phyloP scores from a whole-genome alignment of 768 basidiomycete genomes.

The Rhizopogon rudus region DNA sequence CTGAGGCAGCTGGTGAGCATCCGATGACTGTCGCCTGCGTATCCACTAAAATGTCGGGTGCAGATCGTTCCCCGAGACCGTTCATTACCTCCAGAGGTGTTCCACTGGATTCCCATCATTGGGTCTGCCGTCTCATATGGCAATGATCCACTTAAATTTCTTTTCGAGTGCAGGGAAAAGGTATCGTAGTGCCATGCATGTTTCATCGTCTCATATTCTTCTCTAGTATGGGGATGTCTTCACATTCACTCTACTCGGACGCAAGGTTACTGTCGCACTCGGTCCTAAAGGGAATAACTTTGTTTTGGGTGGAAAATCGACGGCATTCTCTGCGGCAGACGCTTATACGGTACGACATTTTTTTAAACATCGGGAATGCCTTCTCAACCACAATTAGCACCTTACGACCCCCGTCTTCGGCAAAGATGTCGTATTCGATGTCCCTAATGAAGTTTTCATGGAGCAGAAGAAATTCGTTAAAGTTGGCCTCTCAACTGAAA shows the following conservation, averaged over 20 bases:
- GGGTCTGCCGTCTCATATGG: slow-evolving; percentile 90
- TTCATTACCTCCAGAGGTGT: slow-evolving; percentile 85
- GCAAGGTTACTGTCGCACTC: slow-evolving; percentile 85
- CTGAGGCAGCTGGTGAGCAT: slow-evolving; percentile 69
- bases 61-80: slow-evolving; percentile 67
- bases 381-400: slow-evolving; percentile 43
- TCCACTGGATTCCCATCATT: slow-evolving; percentile 87
- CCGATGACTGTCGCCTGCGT: background rate
- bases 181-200: slow-evolving; percentile 31
- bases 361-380: background rate
- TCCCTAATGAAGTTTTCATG: slow-evolving; percentile 95
- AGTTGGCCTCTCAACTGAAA: slow-evolving; percentile 88
- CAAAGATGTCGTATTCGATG: slow-evolving; percentile 95
- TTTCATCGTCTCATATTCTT: background rate
- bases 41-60: background rate
- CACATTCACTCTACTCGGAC: slow-evolving; percentile 88
- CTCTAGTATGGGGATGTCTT: slow-evolving; percentile 93
- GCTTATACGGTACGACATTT: slow-evolving; percentile 71
- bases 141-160: slow-evolving; percentile 88
- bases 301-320: slow-evolving; percentile 89
- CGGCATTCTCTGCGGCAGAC: slow-evolving; percentile 91
- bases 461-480: slow-evolving; percentile 99
- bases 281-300: slow-evolving; percentile 93
- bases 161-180: slow-evolving; percentile 74
- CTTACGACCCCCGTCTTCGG: slow-evolving; percentile 95